phyloP scores from a whole-genome alignment of 2,329 filamentous ascomycete species.

The Cercospora citrullina region DNA sequence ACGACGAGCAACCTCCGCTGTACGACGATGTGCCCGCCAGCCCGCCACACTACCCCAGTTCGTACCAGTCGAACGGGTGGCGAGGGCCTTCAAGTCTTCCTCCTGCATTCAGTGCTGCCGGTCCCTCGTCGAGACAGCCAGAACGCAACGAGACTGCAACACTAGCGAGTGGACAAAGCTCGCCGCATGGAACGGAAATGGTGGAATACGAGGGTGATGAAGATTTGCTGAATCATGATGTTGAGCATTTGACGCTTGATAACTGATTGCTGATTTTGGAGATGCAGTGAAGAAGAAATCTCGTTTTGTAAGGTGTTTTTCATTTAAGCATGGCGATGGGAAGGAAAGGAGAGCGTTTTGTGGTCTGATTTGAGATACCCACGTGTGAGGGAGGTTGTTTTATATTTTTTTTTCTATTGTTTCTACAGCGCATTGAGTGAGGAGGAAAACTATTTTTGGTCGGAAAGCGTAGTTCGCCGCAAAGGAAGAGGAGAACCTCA shows the following conservation, averaged over 20 bases:
- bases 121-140: neutral
- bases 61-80: slow-evolving; percentile 16
- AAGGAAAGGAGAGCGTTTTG: neutral
- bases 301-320: neutral
- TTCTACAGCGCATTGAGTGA: neutral
- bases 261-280: neutral
- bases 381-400: neutral
- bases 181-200: slow-evolving; percentile 35
- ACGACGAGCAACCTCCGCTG: slow-evolving; percentile 89
- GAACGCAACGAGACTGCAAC: neutral
- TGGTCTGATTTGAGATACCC: slow-evolving; percentile 7
- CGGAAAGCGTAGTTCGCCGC: neutral
- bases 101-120: slow-evolving; percentile 1
- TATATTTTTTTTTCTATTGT: too few species aligned
- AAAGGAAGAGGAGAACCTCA: neutral
- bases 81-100: neutral
- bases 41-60: slow-evolving; percentile 61
- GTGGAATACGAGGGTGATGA: slow-evolving; percentile 52
- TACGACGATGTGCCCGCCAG: slow-evolving; percentile 91
- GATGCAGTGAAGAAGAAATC: neutral
- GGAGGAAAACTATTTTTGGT: neutral
- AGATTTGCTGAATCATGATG: slow-evolving; percentile 42
- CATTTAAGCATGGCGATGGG: neutral
- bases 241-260: slow-evolving; percentile 44
- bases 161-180: slow-evolving; percentile 12